phyloP scores from a whole-genome alignment of 2,329 filamentous ascomycete species.

The Pseudogymnoascus sp. region DNA sequence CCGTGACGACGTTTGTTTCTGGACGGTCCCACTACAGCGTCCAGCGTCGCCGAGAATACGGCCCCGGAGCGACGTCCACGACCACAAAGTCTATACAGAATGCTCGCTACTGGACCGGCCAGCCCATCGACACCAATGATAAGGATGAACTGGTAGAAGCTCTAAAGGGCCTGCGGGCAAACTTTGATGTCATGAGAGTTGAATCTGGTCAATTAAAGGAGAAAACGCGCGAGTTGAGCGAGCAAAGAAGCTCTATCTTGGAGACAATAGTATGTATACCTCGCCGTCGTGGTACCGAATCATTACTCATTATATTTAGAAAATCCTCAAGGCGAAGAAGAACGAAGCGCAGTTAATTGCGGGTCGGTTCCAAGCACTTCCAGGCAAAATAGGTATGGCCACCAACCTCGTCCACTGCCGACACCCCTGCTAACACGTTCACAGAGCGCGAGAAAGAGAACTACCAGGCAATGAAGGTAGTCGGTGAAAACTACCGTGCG shows the following conservation, averaged over 20 bases:
- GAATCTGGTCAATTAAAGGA: slow-evolving; percentile 25
- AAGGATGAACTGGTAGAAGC: slow-evolving; percentile 48
- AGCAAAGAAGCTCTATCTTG: slow-evolving; percentile 21
- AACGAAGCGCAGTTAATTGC: slow-evolving; percentile 56
- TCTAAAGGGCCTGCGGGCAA: slow-evolving; percentile 28
- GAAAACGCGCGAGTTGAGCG: slow-evolving; percentile 32
- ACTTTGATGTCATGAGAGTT: slow-evolving; percentile 25
- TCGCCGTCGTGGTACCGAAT: not conserved
- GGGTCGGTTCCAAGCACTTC: slow-evolving; percentile 58
- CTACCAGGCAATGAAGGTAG: slow-evolving; percentile 26
- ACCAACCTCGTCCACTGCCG: not conserved
- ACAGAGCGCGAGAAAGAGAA: slow-evolving; percentile 30
- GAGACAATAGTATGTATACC: slow-evolving; percentile 34
- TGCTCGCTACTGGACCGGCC: slow-evolving; percentile 67
- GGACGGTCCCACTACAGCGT: slow-evolving; percentile 57
- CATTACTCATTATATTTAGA: slow-evolving; percentile 31
- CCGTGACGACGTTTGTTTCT: slow-evolving; percentile 60
- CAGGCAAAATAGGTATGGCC: slow-evolving; percentile 58
- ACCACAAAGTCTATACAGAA: slow-evolving; percentile 50
- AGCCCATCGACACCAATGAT: slow-evolving; percentile 60
- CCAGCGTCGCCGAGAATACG: slow-evolving; percentile 70
- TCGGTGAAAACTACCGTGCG: slow-evolving; percentile 32
- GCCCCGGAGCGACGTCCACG: slow-evolving; percentile 62
- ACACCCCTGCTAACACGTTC: slow-evolving; percentile 21
- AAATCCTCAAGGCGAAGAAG: slow-evolving; percentile 53